Evolutionary conservation across 371 early-diverging fungal species (phyloP).

Genomic region (Mortierella sp.): DNA sequence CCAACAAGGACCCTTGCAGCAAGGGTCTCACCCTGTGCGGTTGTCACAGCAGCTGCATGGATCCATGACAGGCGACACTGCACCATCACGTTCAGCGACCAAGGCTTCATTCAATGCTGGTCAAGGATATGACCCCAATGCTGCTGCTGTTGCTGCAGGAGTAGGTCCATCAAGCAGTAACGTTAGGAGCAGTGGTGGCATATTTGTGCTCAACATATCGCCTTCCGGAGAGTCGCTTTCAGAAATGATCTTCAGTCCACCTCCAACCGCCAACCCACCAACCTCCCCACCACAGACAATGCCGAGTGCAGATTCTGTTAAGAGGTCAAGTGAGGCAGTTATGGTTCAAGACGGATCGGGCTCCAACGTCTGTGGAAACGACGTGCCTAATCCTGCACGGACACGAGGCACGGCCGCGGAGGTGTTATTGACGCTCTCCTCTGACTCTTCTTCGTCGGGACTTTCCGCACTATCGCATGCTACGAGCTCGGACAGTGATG

Average conservation of each 20-base stretch:
- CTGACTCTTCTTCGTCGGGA: constrained; percentile 13
- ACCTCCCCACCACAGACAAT: not conserved
- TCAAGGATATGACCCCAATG: not conserved
- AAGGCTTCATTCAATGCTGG: not conserved
- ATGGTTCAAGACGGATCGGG: not conserved
- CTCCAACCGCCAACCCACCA: constrained; percentile 1
- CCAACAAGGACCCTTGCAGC: not conserved
- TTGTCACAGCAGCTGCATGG: not conserved
- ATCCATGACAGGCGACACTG: not conserved
- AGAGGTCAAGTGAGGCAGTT: not conserved
- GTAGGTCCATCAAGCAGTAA: not conserved
- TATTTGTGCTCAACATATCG: not conserved
- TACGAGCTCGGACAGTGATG: constrained; percentile 6
- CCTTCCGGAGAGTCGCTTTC: constrained; percentile 30
- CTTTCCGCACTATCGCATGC: not conserved
- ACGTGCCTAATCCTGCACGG: constrained; percentile 4
- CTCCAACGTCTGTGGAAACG: not conserved
- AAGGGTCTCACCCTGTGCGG: not conserved
- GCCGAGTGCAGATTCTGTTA: not conserved
- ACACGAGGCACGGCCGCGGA: constrained; percentile 1
- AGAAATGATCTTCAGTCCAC: constrained; percentile 33
- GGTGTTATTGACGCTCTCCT: constrained; percentile 4
- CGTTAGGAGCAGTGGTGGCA: not conserved
- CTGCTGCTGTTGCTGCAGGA: not conserved
- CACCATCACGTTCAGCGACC: not conserved